Evolutionary conservation across 768 basidiomycete genomes (phyloP).

Genomic region (Pseudohyphozyma bogoriensis): DNA sequence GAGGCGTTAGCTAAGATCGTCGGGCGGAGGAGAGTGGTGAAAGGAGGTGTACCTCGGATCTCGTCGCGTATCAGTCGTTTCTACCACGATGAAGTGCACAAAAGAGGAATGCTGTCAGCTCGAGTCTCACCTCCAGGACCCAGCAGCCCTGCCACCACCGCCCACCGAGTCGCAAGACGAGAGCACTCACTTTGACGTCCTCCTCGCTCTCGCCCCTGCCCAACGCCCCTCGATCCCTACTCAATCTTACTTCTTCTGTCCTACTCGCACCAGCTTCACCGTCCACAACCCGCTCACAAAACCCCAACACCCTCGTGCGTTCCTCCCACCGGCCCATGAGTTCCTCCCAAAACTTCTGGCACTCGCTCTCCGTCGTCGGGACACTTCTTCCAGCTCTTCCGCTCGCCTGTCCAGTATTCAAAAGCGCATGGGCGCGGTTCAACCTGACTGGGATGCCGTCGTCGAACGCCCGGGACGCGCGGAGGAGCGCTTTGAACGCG

Average conservation of each 20-base stretch:
- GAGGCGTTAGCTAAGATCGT: no score
- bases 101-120: background rate
- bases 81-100: no score
- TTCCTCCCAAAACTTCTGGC: background rate
- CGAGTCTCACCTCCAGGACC: background rate
- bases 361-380: background rate
- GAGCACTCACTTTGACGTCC: background rate
- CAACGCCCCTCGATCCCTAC: background rate
- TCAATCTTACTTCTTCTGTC: background rate
- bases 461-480: background rate
- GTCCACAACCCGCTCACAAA: conserved; percentile 3
- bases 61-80: background rate
- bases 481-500: conserved; percentile 1
- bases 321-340: background rate
- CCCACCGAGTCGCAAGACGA: background rate
- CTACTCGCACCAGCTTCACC: background rate
- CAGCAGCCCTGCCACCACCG: background rate
- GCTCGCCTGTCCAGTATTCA: no score
- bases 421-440: background rate
- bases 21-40: no score
- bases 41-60: background rate
- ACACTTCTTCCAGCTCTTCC: background rate
- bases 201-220: background rate
- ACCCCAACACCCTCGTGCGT: conserved; percentile 2
- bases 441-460: background rate